Conservation (phyloP, 1,284 basidiomycete species). For the Boletus holoroseus region DNA sequence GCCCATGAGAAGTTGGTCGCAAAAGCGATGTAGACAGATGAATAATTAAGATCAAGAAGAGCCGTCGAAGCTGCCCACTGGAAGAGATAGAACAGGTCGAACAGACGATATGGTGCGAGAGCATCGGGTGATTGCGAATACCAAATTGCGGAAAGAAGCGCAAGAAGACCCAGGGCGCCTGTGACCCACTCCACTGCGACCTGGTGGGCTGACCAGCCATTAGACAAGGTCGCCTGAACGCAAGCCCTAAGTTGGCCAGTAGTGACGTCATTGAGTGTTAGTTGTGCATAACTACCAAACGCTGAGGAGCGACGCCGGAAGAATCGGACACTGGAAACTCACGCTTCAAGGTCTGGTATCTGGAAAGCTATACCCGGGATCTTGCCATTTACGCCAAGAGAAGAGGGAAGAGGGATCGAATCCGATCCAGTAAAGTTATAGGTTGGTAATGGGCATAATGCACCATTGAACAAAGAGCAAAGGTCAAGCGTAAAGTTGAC, state of each 20-base stretch:
- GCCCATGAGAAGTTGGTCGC: slow-evolving; percentile 88
- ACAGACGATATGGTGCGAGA: slow-evolving; percentile 56
- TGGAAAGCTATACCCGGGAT: slow-evolving; percentile 80
- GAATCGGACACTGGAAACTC: slow-evolving; percentile 4
- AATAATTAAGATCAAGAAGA: slow-evolving; percentile 83
- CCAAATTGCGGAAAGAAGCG: slow-evolving; percentile 61
- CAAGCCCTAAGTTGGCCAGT: slow-evolving; percentile 78
- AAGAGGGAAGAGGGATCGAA: slow-evolving; percentile 65
- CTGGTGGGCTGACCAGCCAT: slow-evolving; percentile 82
- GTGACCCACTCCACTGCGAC: slow-evolving; percentile 74
- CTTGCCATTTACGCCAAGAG: slow-evolving; percentile 46
- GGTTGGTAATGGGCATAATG: slow-evolving; percentile 82
- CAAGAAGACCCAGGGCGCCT: slow-evolving; percentile 63
- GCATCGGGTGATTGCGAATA: slow-evolving; percentile 53
- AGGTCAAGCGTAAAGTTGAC: slow-evolving; percentile 77
- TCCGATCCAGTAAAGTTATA: slow-evolving; percentile 84
- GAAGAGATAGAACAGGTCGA: slow-evolving; percentile 79
- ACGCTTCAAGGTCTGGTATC: slow-evolving; percentile 88
- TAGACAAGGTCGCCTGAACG: slow-evolving; percentile 85
- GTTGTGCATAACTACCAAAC: slow-evolving; percentile 56
- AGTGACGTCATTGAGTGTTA: slow-evolving; percentile 66
- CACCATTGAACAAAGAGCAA: slow-evolving; percentile 69
- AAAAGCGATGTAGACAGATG: slow-evolving; percentile 74
- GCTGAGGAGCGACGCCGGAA: slow-evolving; percentile 5
- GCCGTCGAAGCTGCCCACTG: slow-evolving; percentile 77